Conservation (phyloP, 257 asterid species). For the Craterostigma plantagineum region DNA sequence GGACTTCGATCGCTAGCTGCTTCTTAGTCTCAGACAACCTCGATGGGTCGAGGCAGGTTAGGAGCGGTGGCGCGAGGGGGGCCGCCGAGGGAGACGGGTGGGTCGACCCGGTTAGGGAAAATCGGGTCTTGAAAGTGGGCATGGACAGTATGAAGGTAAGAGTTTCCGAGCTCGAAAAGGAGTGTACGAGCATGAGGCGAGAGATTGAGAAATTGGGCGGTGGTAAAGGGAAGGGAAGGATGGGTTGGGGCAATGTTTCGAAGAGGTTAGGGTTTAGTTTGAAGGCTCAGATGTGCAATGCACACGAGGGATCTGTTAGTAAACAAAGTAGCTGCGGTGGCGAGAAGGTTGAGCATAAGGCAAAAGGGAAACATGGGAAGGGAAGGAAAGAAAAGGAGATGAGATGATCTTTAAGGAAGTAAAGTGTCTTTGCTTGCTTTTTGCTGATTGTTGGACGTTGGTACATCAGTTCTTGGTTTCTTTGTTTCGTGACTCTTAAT, state of each 20-base stretch:
- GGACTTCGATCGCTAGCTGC: constrained; percentile 92
- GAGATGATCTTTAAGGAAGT: too few relatives aligned
- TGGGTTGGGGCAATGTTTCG: constrained; percentile 58
- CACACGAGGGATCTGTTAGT: constrained; percentile 85
- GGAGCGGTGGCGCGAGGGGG: constrained; percentile 39
- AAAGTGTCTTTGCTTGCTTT: too few relatives aligned
- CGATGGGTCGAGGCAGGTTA: constrained; percentile 73
- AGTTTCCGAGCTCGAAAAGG: constrained; percentile 87
- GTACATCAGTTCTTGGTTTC: too few relatives aligned
- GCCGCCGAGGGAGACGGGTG: constrained; percentile 55
- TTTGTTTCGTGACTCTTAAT: too few relatives aligned
- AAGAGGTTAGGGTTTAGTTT: constrained; percentile 65
- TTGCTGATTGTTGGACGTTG: too few relatives aligned
- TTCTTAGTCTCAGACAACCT: constrained; percentile 88
- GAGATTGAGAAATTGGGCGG: constrained; percentile 74
- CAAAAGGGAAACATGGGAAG: too few relatives aligned
- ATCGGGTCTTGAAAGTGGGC: constrained; percentile 92
- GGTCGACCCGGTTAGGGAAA: constrained; percentile 72
- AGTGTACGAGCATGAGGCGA: constrained; percentile 72
- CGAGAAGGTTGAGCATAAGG: background rate
- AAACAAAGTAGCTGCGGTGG: constrained; percentile 35
- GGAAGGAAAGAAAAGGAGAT: too few relatives aligned
- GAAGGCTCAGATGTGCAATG: constrained; percentile 95
- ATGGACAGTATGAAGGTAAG: constrained; percentile 91
- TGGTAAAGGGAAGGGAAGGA: constrained; percentile 38